Percentiles rank a stretch among this genome's conserved stretches.
Conservation (phyloP, 495 filamentous ascomycete species). For the Penicillium cinerascens region DNA sequence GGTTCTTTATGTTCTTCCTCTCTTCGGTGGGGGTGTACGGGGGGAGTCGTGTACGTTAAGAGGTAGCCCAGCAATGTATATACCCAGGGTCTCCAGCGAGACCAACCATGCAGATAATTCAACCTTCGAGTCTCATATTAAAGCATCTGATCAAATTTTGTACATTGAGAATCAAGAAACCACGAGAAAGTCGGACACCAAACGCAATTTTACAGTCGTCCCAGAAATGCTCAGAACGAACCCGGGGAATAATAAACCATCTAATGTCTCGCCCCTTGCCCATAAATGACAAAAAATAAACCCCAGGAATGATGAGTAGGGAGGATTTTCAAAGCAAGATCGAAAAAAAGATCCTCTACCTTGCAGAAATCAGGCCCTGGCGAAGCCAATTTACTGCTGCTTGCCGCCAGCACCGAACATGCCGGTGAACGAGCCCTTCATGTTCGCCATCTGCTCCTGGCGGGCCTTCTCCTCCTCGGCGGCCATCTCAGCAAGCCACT, state of each 20-base stretch:
- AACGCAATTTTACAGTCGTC: conserved; percentile 46
- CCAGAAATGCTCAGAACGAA: conserved; percentile 25
- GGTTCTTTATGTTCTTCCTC: not conserved
- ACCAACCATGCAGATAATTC: conserved; percentile 7
- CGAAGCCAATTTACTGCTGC: conserved; percentile 24
- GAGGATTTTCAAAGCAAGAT: conserved; percentile 2
- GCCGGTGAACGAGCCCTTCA: conserved; percentile 62
- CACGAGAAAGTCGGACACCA: conserved; percentile 20
- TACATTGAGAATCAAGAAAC: conserved; percentile 34
- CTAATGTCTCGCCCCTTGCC: conserved; percentile 28
- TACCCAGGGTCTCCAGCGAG: conserved; percentile 18
- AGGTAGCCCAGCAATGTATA: conserved; percentile 11
- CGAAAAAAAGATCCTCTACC: not conserved
- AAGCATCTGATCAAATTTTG: conserved; percentile 33
- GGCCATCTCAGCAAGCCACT: conserved; percentile 90
- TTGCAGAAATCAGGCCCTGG: not conserved
- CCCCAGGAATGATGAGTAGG: conserved; percentile 18
- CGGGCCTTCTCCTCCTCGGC: conserved; percentile 77
- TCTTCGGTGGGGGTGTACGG: not conserved
- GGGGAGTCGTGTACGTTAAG: conserved; percentile 6
- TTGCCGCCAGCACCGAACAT: conserved; percentile 46
- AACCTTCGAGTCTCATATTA: conserved; percentile 25
- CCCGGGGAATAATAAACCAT: conserved; percentile 17
- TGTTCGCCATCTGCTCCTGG: conserved; percentile 86
- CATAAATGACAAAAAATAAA: conserved; percentile 15